Evolutionary conservation across 2,329 filamentous ascomycete genomes (phyloP), one percentile per base, ranked within the genome.

Genomic region (Stylonectria norvegica): DNA sequence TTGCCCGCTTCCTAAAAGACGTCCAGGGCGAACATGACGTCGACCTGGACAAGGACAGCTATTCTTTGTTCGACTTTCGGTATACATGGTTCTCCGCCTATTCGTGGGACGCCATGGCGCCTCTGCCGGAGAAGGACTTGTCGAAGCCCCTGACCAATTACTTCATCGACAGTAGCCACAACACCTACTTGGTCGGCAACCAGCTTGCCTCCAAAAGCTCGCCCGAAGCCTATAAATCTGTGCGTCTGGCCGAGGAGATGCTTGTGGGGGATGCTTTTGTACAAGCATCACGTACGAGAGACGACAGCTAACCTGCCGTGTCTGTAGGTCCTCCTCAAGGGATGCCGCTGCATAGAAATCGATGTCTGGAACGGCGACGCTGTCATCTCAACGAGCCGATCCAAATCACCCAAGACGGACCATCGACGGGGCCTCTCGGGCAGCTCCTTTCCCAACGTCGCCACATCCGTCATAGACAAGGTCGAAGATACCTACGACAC

Each of bases 141-240:
- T 76, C 75, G 1, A 78, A 76, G 37, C 86, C 88, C 4, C 73
- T 95, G 42, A 87, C 85, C 33, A 89, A 94, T 60, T 96, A 96
- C 68, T 96, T 89, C 63, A 90, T 96, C 61, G 95, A 85, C 47
- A 94, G 88, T 52, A 95, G 89, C 59, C 90, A 96, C 70, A 96
- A 96, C 61, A 96, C 90, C 1, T 96, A 95, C 62, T 71, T 95
- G 29, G 83, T 83, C 2, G 90, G 90, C 2, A 89, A 95, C 56
- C 91, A 96, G 64, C 73, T 93, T 28, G 83, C 80, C 45, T 89
- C 88, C 33, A 79, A 81, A 44, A 85, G 86, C 44, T 89, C 85
- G 19, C 80, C 84, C 0, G 81, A 89, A 41, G 81, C 85, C 10
- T 96, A 96, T 65, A 84, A 76, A 52, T 79, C 82, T 58, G 86